These are phyloP conservation scores for Gamsiella multidivaricata DNA, from an alignment of 192 early-diverging fungal genomes.

Conservation along the genomic window DNA sequence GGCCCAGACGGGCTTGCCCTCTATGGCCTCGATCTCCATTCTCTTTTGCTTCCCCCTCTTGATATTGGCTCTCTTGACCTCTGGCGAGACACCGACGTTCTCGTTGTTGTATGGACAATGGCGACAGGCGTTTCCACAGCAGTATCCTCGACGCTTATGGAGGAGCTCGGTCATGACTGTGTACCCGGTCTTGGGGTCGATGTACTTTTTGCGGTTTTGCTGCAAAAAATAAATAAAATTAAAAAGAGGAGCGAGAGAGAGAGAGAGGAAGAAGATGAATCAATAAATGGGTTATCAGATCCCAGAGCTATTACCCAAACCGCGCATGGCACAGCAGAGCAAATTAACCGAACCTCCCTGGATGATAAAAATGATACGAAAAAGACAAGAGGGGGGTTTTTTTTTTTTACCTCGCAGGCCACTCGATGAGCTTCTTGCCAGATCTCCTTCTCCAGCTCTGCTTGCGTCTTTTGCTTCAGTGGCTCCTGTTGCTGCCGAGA, in stretches of 20 bases:
- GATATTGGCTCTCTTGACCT: conserved; percentile 50
- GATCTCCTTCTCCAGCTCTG: conserved; percentile 41
- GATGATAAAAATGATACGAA: too few species aligned
- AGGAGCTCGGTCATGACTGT: conserved; percentile 71
- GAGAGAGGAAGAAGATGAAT: not conserved
- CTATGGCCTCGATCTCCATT: conserved; percentile 43
- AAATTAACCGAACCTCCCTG: not conserved
- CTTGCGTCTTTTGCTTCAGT: conserved; percentile 27
- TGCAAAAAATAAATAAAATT: conserved; percentile 6
- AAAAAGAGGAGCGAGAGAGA: too few species aligned
- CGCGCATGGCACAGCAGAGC: not conserved
- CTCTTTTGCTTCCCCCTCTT: conserved; percentile 33
- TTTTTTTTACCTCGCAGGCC: conserved; percentile 49
- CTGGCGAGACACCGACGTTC: conserved; percentile 70
- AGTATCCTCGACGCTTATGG: conserved; percentile 69
- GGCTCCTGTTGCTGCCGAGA: conserved; percentile 4
- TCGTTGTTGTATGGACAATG: conserved; percentile 70
- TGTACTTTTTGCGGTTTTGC: conserved; percentile 63
- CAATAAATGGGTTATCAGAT: too few species aligned
- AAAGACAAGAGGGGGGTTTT: not conserved
- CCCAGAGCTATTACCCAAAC: too few species aligned
- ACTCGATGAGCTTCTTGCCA: conserved; percentile 45
- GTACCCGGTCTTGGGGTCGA: conserved; percentile 74
- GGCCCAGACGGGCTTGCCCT: conserved; percentile 52
- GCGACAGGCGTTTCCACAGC: conserved; percentile 75